Evolutionary conservation across 2,329 filamentous ascomycete genomes (phyloP).

Genomic region (Fusarium aywerte): DNA sequence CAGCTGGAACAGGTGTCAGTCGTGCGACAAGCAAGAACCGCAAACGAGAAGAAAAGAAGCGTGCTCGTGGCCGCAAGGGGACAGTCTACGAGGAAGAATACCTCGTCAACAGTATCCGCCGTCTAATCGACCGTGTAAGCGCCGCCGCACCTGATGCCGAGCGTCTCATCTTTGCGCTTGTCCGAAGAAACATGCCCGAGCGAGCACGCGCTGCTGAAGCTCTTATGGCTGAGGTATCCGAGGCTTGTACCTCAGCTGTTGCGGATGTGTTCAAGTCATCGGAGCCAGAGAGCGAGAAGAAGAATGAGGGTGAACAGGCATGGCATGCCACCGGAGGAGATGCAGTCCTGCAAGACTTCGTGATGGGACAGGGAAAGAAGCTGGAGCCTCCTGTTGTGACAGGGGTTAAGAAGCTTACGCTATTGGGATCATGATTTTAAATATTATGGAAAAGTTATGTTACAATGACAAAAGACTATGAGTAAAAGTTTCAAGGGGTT

Average conservation of each 20-base stretch:
- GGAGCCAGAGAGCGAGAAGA: constrained; percentile 26
- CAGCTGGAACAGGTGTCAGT: constrained; percentile 77
- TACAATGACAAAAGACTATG: constrained; percentile 18
- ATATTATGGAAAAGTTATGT: constrained; percentile 11
- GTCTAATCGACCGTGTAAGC: constrained; percentile 86
- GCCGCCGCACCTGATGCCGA: constrained; percentile 76
- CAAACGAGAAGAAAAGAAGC: constrained; percentile 91
- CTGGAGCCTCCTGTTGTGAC: constrained; percentile 62
- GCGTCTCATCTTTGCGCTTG: constrained; percentile 78
- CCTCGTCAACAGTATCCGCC: constrained; percentile 84
- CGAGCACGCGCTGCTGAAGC: constrained; percentile 81
- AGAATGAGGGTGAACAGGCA: constrained; percentile 36
- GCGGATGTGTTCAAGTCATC: constrained; percentile 71
- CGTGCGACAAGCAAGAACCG: constrained; percentile 89
- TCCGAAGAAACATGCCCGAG: constrained; percentile 87
- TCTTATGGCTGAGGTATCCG: constrained; percentile 78
- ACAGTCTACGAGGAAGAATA: constrained; percentile 99
- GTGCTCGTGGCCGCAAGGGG: constrained; percentile 92
- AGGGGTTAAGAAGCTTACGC: constrained; percentile 60
- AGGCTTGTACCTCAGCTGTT: constrained; percentile 73
- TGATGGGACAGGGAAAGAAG: constrained; percentile 58
- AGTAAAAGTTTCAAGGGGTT: not conserved
- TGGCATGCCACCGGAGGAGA: constrained; percentile 60
- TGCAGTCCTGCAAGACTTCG: constrained; percentile 63
- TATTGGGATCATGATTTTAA: constrained; percentile 57